Percentiles rank a stretch among this genome's conserved stretches.
Evolutionary conservation across 768 basidiomycete species (phyloP).

Genomic region (Auriscalpium orientale): DNA sequence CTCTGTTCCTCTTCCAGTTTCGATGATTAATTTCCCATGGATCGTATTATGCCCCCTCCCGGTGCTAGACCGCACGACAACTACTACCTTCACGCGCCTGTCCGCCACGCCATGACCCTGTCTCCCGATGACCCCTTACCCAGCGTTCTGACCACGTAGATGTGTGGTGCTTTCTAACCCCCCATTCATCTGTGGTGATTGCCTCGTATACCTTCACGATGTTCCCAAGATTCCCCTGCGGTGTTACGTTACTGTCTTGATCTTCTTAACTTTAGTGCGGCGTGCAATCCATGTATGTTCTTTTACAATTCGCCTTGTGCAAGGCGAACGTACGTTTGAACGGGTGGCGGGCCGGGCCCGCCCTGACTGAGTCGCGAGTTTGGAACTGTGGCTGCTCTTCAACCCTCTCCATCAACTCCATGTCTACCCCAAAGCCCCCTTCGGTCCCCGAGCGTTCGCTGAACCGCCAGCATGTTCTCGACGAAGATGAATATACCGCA

Average conservation of each 20-base stretch:
- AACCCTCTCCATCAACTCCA: slow-evolving; percentile 12
- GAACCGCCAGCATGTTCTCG: slow-evolving; percentile 63
- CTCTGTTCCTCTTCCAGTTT: not conserved
- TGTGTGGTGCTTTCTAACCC: not conserved
- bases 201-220: slow-evolving; percentile 2
- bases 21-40: not conserved
- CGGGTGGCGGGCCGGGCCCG: not conserved
- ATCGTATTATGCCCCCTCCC: not conserved
- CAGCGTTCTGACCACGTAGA: not conserved
- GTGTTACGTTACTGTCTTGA: slow-evolving; percentile 4
- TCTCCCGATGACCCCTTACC: not conserved
- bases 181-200: not conserved
- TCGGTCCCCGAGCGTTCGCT: slow-evolving; percentile 45
- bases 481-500: slow-evolving; percentile 93
- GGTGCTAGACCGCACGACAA: not conserved
- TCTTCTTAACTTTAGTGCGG: not conserved
- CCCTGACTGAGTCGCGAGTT: not conserved
- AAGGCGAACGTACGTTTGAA: not conserved
- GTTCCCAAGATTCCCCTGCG: not conserved
- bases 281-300: not conserved
- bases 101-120: not conserved
- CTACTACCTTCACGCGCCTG: not conserved
- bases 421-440: slow-evolving; percentile 27
- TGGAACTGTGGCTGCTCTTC: slow-evolving; percentile 5
- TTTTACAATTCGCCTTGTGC: not conserved